A percentile compares a stretch with the other conserved stretches of the same genome.
Conservation (phyloP, 371 early-diverging fungal species). For the Quaeritorhiza haematococci region DNA sequence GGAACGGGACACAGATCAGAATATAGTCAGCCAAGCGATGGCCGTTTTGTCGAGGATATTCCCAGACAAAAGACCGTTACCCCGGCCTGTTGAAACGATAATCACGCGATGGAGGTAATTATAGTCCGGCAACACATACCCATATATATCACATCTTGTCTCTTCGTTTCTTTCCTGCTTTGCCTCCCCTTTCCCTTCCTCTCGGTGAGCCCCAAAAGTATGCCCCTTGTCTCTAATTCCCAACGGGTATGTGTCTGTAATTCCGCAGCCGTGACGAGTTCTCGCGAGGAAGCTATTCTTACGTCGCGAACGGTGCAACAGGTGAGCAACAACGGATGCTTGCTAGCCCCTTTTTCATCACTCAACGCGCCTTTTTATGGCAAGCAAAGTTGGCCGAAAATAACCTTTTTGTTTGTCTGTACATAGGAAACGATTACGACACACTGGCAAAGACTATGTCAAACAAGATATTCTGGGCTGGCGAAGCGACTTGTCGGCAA, state of each 20-base stretch:
- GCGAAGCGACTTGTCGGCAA: conserved; percentile 15
- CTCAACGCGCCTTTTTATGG: too few relatives aligned
- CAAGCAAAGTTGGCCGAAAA: too few relatives aligned
- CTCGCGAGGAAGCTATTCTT: conserved; percentile 14
- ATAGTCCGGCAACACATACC: too few relatives aligned
- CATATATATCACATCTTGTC: too few relatives aligned
- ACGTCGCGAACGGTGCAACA: conserved; percentile 2
- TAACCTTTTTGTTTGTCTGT: not conserved
- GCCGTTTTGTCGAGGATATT: conserved; percentile 13
- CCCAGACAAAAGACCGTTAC: conserved; percentile 9
- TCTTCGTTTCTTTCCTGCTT: too few relatives aligned
- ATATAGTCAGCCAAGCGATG: conserved; percentile 9
- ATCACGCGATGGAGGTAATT: conserved; percentile 27
- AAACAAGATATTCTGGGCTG: conserved; percentile 21
- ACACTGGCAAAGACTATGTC: not conserved
- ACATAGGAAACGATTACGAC: conserved; percentile 6
- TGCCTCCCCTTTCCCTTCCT: too few relatives aligned
- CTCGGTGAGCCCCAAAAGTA: too few relatives aligned
- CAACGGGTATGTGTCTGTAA: not conserved
- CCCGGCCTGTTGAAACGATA: conserved; percentile 15
- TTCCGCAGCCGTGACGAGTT: conserved; percentile 5
- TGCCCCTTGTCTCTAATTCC: too few relatives aligned
- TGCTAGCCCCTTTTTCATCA: too few relatives aligned
- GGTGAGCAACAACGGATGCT: conserved; percentile 1
- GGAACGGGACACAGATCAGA: conserved; percentile 8